Evolutionary conservation across 768 basidiomycete species (phyloP).

Genomic region (Tremella yokohamensis): DNA sequence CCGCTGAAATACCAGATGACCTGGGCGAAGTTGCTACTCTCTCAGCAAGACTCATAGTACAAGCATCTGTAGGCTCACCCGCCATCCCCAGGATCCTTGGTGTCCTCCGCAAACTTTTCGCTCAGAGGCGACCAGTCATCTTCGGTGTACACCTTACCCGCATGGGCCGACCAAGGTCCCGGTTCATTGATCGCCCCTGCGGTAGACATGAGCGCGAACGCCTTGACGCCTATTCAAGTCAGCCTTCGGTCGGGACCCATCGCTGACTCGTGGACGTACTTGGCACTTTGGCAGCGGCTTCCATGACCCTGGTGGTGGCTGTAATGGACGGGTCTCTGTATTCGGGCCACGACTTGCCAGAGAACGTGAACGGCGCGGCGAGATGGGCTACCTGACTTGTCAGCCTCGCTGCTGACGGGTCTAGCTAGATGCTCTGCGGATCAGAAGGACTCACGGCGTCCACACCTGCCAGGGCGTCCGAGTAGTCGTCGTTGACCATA

Average conservation of each 20-base stretch:
- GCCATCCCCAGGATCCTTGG: conserved; percentile 8
- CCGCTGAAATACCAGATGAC: conserved; percentile 37
- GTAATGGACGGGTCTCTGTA: conserved; percentile 33
- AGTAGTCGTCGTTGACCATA: conserved; percentile 33
- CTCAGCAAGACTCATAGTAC: background rate
- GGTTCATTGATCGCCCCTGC: conserved; percentile 27
- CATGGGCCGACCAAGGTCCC: conserved; percentile 23
- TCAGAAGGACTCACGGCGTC: conserved; percentile 25
- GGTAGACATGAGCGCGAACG: conserved; percentile 26
- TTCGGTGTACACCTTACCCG: conserved; percentile 34
- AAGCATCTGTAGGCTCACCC: conserved; percentile 14
- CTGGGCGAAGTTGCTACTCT: background rate
- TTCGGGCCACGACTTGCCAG: conserved; percentile 25
- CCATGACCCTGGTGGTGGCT: conserved; percentile 33
- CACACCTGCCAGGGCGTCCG: conserved; percentile 32
- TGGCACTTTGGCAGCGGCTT: conserved; percentile 31
- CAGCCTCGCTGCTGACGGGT: too few relatives aligned
- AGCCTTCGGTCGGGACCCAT: background rate
- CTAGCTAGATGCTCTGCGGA: too few relatives aligned
- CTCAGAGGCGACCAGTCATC: conserved; percentile 38
- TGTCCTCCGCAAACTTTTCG: conserved; percentile 26
- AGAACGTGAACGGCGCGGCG: conserved; percentile 33
- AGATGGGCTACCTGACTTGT: conserved; percentile 22
- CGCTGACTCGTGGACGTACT: conserved; percentile 13
- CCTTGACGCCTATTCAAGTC: conserved; percentile 23